Evolutionary conservation across 441 rosid species (phyloP), one percentile per base, ranked within the genome.

Genomic region (Viola pubescens): DNA sequence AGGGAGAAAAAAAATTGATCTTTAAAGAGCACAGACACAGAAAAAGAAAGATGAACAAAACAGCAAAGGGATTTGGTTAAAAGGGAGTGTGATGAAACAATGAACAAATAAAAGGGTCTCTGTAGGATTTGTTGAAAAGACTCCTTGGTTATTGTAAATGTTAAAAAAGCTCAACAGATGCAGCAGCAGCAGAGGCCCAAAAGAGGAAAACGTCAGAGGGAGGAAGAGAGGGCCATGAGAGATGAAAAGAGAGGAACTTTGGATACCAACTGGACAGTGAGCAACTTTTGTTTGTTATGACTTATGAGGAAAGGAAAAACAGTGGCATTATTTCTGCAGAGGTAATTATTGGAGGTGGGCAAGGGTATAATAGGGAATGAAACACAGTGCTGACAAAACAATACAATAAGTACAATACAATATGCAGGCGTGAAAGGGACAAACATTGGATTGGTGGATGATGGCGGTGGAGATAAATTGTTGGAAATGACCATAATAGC

Each of bases 201-300:
- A 7, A 9, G 60, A 14, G 44, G 42, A 54, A 54, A 14, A 52
- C 38, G 54, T 58, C 60, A 67, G 59, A 47, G 56, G 16, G 61
- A 40, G 51, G 67, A 42, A 45, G 54, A 61, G 49, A 54, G 61
- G 46, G 10, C 54, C 42, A 62, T 45, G 71, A 70, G 61, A 56
- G 54, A 45, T 6, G 6, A 47, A 0, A 16, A 43, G 73, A 56
- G 10, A 50, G 60, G 66, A 61, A 69, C 78, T 45, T 79, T 63
- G 75, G 84, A 77, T 76, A 64, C 80, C 85, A 77, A 68, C 77
- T 11, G 73, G 56, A 44, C n/a, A 52, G 60, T 52, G 58, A n/a
- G 71, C 52, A 37, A 43, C 16, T 39, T 51, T 48, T 59, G 58
- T 10, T 41, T 40, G 55, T 11, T 34, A 60, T 61, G 52, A 53